Base-by-base conservation (phyloP, 352 stramenopile species). In the Phytophthora uliginosa region DNA sequence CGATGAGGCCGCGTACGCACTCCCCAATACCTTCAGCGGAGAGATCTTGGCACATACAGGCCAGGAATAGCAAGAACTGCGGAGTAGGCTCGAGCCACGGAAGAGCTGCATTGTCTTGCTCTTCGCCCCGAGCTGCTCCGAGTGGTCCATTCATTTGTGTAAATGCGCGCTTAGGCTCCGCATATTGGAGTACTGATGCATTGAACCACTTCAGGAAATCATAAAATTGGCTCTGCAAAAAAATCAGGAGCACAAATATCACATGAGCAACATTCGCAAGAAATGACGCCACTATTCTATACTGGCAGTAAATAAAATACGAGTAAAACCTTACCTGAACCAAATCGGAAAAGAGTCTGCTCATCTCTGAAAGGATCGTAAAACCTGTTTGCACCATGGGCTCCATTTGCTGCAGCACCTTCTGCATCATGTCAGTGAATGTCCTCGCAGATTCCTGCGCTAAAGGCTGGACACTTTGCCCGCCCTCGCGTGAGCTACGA, bases 181-280 rank as follows among this genome's bases (percentile, higher is more conserved):
- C 88, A 79, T 94, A 96, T 66, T 78, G 81, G 15, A 93, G 60
- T 52, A 90, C 66, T 0, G 83, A 75, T 7, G 60, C 58, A 59
- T 93, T 95, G 54, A 95, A 93, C 89, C 89, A 96, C 63, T 90
- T 90, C 2, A 96, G 62, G 53, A 94, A 95, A 47, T 85, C 69
- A 68, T 92, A 94, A 58, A 96, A 94, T 71, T 94, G 85, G 5
- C 72, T 82, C 81, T 91, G 53, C 26, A 63, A 40, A 24, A 22
- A 42, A 18, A 15, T 48, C 34, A 31, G 28, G 28, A 7, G 7
- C 34, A 71, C 1, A 57, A 51, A 34, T 26, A 58, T 24, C 42
- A 26, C 3, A 36, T 18, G 10, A 36, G 9, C 34, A 33, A 12
- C 33, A 59, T 22, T 57, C 13, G 63, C 33, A 18, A 76, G 12